Percentiles rank a stretch among this genome's conserved stretches.
Evolutionary conservation across 1,284 basidiomycete species (phyloP).

Genomic region (Phaffia rhodozyma): DNA sequence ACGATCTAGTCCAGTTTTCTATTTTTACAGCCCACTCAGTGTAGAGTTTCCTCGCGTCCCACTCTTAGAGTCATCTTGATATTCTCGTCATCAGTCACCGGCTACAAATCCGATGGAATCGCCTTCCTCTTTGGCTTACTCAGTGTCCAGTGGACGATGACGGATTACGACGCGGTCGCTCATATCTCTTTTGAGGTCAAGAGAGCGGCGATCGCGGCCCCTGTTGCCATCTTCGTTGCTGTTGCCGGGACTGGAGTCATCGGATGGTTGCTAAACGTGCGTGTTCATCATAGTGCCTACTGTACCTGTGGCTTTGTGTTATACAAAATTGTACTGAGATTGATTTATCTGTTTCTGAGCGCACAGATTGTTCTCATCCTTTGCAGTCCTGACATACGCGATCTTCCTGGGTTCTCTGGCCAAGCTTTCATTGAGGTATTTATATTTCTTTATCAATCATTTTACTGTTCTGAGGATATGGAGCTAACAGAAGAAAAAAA

Average conservation of each 20-base stretch:
- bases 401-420: constrained; percentile 48
- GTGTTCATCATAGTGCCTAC: neutral
- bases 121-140: constrained; percentile 78
- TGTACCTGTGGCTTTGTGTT: neutral
- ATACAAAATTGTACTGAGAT: neutral
- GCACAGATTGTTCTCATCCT: constrained; percentile 51
- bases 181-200: constrained; percentile 89
- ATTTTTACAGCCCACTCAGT: neutral
- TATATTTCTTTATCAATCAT: constrained; percentile 8
- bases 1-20: neutral
- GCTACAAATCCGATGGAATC: constrained; percentile 66
- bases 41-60: constrained; percentile 22
- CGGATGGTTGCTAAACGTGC: constrained; percentile 71
- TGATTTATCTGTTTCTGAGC: constrained; percentile 20
- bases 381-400: constrained; percentile 44
- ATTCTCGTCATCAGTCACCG: constrained; percentile 40
- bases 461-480: neutral
- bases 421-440: constrained; percentile 55
- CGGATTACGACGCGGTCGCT: constrained; percentile 45
- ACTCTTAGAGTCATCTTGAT: constrained; percentile 53
- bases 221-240: constrained; percentile 72
- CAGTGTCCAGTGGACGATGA: constrained; percentile 71
- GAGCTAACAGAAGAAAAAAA: neutral
- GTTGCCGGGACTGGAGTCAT: constrained; percentile 71
- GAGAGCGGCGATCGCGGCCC: constrained; percentile 74